A percentile compares a stretch with the other conserved stretches of the same genome.
Conservation (phyloP, 2,329 filamentous ascomycete genomes). For the Stromatinia cepivora region DNA sequence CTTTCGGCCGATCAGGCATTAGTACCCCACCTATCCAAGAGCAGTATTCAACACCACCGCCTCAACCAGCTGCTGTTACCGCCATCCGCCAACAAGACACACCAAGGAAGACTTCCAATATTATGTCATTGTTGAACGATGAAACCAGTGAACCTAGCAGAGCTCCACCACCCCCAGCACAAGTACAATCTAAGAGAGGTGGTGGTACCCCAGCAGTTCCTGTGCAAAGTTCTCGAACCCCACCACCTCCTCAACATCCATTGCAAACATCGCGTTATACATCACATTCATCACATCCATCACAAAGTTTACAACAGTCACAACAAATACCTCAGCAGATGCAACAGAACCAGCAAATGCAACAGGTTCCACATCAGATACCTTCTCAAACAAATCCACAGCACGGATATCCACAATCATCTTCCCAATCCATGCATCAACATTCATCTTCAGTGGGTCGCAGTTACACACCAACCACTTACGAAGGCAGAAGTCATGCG, state of each 20-base stretch:
- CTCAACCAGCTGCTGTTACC: conserved; percentile 43
- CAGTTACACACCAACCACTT: conserved; percentile 38
- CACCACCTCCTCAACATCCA: conserved; percentile 37
- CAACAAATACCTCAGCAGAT: conserved; percentile 22
- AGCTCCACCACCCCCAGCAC: conserved; percentile 32
- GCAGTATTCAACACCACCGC: conserved; percentile 31
- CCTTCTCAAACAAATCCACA: conserved; percentile 45
- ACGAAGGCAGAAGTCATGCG: conserved; percentile 45
- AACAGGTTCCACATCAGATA: conserved; percentile 48
- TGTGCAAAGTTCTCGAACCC: conserved; percentile 27
- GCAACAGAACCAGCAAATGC: conserved; percentile 28
- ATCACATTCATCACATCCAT: conserved; percentile 38
- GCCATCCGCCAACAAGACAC: conserved; percentile 46
- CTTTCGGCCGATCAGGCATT: conserved; percentile 34
- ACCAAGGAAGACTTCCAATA: conserved; percentile 61
- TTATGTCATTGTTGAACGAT: conserved; percentile 61
- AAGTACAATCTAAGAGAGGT: conserved; percentile 32
- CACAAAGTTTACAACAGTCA: conserved; percentile 21
- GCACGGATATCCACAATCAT: conserved; percentile 51
- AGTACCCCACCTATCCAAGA: conserved; percentile 35
- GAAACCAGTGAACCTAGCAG: conserved; percentile 50
- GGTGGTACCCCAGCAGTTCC: conserved; percentile 30
- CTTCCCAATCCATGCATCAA: conserved; percentile 49
- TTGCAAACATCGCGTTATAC: conserved; percentile 42
- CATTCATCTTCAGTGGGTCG: conserved; percentile 46